phyloP scores from a whole-genome alignment of 2,329 filamentous ascomycete species.

The Rhexocercosporidium sp. region DNA sequence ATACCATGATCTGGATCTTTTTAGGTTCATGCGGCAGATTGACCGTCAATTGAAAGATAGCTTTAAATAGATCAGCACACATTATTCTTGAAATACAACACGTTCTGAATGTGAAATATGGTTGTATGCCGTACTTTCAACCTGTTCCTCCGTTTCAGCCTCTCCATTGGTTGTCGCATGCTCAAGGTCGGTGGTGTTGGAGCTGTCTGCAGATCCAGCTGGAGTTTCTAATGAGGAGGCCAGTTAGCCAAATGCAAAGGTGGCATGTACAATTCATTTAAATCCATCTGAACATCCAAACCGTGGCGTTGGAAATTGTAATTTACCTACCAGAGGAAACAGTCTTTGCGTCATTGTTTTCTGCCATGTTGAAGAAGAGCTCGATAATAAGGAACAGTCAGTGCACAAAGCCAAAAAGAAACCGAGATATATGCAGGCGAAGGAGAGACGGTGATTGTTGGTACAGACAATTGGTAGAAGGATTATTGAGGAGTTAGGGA shows the following conservation, averaged over 20 bases:
- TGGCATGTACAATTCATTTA: not conserved
- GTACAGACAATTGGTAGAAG: constrained; percentile 20
- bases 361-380: constrained; percentile 37
- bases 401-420: constrained; percentile 21
- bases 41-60: constrained; percentile 70
- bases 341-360: constrained; percentile 39
- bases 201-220: constrained; percentile 24
- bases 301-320: not conserved
- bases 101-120: not conserved
- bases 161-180: constrained; percentile 36
- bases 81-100: not conserved
- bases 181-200: constrained; percentile 30
- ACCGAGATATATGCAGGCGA: constrained; percentile 22
- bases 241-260: constrained; percentile 13
- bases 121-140: constrained; percentile 38
- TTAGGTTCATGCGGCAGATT: constrained; percentile 80
- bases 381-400: constrained; percentile 27
- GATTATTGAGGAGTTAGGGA: constrained; percentile 24
- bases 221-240: constrained; percentile 27
- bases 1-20: constrained; percentile 85
- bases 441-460: constrained; percentile 21
- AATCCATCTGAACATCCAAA: not conserved
- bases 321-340: constrained; percentile 37
- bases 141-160: constrained; percentile 35
- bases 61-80: constrained; percentile 43